Base-by-base conservation (phyloP, 2,329 filamentous ascomycete genomes). In the Septoria linicola region DNA sequence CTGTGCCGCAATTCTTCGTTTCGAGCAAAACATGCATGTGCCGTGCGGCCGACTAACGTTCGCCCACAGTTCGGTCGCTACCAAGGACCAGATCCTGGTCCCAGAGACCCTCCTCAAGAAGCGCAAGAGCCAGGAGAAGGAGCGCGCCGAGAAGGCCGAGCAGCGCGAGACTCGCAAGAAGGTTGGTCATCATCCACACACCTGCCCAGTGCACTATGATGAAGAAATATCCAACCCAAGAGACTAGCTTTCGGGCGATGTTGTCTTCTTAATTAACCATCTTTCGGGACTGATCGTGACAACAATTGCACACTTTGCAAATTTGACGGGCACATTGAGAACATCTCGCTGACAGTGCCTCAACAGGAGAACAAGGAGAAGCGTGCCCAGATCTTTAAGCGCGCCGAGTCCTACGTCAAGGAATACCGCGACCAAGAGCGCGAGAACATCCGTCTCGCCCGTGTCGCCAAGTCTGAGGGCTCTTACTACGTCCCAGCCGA, bases 81-180 rank as follows among this genome's bases (percentile, higher is more conserved):
- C 90, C 76, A 79, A 91, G 77, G 89, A 96, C 76, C 88, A 97
- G 76, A 85, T 99, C 75, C 82, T 97, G 75, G 89, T 97, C 73
- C 93, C 93, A 68, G 93, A 99, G 89, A 99, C 93, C 70, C 89
- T 99, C 72, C 85, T 99, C 77, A 99, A 99, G 88, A 99, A 99
- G 89, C 89, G 93, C 82, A 99, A 99, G 90, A 89, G 84, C 76
- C 92, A 96, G 81, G 93, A 99, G 85, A 96, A 96, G 85, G 90
- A 91, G 75, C 88, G 91, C 76, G 91, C 93, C 76, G 88, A 92
- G 79, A 87, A 85, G 74, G 76, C 81, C 66, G 59, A 63, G 57
- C 54, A 65, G 56, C 65, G 65, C 42, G 65, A 68, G 55, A 82
- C 87, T 64, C 82, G 90, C 77, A 88, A 95, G 82, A 88, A 85